These are phyloP conservation scores for Colletotrichum tabaci DNA, from an alignment of 2,329 filamentous ascomycete genomes.

Conservation along the genomic window DNA sequence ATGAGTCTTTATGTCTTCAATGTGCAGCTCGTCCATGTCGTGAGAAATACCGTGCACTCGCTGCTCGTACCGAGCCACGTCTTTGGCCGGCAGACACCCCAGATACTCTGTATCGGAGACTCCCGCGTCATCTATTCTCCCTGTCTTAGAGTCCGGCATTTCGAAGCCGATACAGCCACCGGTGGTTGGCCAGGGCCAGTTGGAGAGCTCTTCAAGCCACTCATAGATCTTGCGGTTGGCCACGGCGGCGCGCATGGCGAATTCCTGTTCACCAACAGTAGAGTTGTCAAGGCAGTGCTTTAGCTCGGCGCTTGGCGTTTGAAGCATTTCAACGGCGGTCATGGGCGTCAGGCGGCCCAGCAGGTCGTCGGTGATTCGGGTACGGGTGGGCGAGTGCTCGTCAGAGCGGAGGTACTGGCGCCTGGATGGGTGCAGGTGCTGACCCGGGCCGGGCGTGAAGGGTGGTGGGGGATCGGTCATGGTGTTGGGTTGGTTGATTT, in stretches of 20 bases:
- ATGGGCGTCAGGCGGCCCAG: constrained; percentile 73
- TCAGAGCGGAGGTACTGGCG: constrained; percentile 57
- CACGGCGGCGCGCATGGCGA: constrained; percentile 79
- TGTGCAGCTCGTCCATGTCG: constrained; percentile 78
- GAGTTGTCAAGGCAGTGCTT: constrained; percentile 74
- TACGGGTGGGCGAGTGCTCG: constrained; percentile 62
- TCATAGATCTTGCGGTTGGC: constrained; percentile 79
- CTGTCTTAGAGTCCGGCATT: constrained; percentile 59
- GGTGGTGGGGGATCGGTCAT: constrained; percentile 56
- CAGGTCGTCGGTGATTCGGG: constrained; percentile 69
- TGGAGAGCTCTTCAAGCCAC: constrained; percentile 79
- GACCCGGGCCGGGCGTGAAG: constrained; percentile 51
- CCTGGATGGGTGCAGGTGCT: constrained; percentile 53
- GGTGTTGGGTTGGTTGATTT: constrained; percentile 35
- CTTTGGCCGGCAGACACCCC: constrained; percentile 77
- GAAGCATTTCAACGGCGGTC: constrained; percentile 73
- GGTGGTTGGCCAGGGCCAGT: constrained; percentile 70
- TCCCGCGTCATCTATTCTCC: constrained; percentile 53
- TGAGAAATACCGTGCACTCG: constrained; percentile 81
- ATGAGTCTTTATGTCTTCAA: constrained; percentile 92
- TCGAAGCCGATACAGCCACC: constrained; percentile 70
- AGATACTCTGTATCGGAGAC: constrained; percentile 64
- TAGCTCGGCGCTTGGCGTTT: constrained; percentile 65
- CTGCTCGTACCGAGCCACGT: constrained; percentile 78
- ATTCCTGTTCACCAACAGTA: constrained; percentile 76